phyloP scores from a whole-genome alignment of 371 early-diverging fungal genomes.

The Apophysomyces elegans region DNA sequence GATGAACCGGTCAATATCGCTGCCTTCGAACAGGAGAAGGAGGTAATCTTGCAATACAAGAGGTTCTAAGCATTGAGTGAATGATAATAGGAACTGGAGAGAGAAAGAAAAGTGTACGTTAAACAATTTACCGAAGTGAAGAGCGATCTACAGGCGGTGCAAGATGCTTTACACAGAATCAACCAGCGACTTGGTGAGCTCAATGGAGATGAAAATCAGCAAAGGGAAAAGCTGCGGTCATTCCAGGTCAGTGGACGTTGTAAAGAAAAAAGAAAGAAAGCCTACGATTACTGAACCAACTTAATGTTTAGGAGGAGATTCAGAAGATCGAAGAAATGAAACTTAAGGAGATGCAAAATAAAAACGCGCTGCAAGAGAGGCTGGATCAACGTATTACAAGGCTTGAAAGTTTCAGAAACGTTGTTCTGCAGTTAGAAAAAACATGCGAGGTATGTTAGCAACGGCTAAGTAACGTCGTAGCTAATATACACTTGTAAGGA shows the following conservation, averaged over 20 bases:
- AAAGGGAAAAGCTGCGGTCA: constrained; percentile 8
- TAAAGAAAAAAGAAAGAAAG: not conserved
- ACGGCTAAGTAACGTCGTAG: not conserved
- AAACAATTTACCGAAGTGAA: not conserved
- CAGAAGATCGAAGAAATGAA: constrained; percentile 12
- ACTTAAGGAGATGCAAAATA: constrained; percentile 4
- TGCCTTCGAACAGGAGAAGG: constrained; percentile 53
- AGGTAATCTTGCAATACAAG: constrained; percentile 25
- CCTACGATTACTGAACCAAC: not conserved
- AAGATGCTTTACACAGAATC: not conserved
- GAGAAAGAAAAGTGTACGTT: not conserved
- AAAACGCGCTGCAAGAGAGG: constrained; percentile 7
- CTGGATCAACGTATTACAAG: constrained; percentile 3
- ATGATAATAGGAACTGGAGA: not conserved
- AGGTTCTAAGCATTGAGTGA: not conserved
- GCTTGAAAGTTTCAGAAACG: constrained; percentile 10
- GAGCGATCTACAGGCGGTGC: constrained; percentile 20
- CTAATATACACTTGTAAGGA: constrained; percentile 22
- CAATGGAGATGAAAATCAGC: not conserved
- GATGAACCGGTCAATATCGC: constrained; percentile 70
- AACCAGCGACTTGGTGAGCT: constrained; percentile 1
- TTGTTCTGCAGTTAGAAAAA: constrained; percentile 10
- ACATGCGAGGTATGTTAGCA: not conserved
- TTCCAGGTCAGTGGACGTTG: not conserved
- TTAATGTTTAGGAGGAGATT: not conserved